phyloP scores from a whole-genome alignment of 306 rosid genomes.

The Inga laurina region DNA sequence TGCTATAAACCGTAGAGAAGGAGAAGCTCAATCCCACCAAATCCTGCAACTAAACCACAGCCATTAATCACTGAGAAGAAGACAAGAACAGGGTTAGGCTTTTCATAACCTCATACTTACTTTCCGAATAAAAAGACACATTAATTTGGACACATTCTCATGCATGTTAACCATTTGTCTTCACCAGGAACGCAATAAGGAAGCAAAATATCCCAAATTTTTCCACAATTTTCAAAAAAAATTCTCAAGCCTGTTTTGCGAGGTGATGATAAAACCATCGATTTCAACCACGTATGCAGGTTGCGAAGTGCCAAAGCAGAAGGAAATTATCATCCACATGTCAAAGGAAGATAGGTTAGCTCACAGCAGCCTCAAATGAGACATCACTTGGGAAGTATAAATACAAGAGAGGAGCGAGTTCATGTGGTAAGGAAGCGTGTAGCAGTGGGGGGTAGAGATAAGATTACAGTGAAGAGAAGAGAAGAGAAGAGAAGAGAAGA shows the following conservation, averaged over 20 bases:
- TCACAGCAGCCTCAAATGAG: slow-evolving; percentile 68
- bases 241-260: slow-evolving; percentile 16
- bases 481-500: slow-evolving; percentile 1
- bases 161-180: slow-evolving; percentile 47
- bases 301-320: slow-evolving; percentile 38
- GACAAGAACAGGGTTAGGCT: slow-evolving; percentile 35
- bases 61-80: slow-evolving; percentile 48
- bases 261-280: slow-evolving; percentile 51
- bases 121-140: slow-evolving; percentile 33
- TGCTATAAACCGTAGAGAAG: slow-evolving; percentile 34
- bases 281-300: slow-evolving; percentile 49
- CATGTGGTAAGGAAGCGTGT: slow-evolving; percentile 62
- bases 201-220: slow-evolving; percentile 26
- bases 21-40: slow-evolving; percentile 39
- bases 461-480: slow-evolving; percentile 43
- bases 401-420: slow-evolving; percentile 29
- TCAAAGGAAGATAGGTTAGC: slow-evolving; percentile 40
- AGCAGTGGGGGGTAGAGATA: slow-evolving; percentile 82
- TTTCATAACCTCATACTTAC: slow-evolving; percentile 54
- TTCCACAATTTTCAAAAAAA: background rate
- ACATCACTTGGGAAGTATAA: slow-evolving; percentile 67
- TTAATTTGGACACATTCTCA: slow-evolving; percentile 26
- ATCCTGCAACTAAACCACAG: slow-evolving; percentile 45
- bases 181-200: background rate
- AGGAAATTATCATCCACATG: slow-evolving; percentile 76